Conservation (phyloP, 306 rosid genomes). For the Rosa chinensis region DNA sequence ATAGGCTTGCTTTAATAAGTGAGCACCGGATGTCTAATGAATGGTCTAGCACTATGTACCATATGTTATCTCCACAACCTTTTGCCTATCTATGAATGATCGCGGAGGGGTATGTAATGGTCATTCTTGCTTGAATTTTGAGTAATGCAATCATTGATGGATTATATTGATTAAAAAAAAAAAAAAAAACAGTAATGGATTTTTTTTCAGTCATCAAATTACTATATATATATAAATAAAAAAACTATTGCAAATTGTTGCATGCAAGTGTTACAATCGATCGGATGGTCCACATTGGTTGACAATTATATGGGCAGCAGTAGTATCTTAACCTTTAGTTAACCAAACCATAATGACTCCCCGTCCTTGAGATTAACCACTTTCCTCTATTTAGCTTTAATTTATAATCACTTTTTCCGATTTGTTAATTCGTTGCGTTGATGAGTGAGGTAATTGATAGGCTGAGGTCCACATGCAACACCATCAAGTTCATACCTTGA, state of each 20-base stretch:
- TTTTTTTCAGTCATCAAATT: too few relatives aligned
- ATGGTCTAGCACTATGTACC: too few relatives aligned
- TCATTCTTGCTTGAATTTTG: too few relatives aligned
- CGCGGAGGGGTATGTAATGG: too few relatives aligned
- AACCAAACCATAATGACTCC: constrained; percentile 20
- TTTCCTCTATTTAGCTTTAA: neutral
- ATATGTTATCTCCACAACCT: too few relatives aligned
- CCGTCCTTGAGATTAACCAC: constrained; percentile 11
- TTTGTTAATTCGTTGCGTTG: constrained; percentile 22
- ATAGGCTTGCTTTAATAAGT: too few relatives aligned
- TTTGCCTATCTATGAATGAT: too few relatives aligned
- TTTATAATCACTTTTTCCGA: neutral
- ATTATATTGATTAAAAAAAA: too few relatives aligned
- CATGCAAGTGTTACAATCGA: neutral
- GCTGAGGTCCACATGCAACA: constrained; percentile 21
- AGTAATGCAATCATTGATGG: too few relatives aligned
- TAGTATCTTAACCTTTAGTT: neutral
- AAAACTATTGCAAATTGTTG: neutral
- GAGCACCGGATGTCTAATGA: too few relatives aligned
- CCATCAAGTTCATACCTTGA: constrained; percentile 33
- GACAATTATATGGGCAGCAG: neutral
- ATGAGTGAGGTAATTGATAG: constrained; percentile 1
- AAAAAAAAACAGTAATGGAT: too few relatives aligned
- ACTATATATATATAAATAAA: too few relatives aligned
- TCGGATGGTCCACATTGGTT: neutral